A percentile compares a stretch with the other conserved stretches of the same genome.
These are phyloP conservation scores for Wickerhamiella slavikovae DNA, from an alignment of 805 yeast genomes.

Conservation along the genomic window DNA sequence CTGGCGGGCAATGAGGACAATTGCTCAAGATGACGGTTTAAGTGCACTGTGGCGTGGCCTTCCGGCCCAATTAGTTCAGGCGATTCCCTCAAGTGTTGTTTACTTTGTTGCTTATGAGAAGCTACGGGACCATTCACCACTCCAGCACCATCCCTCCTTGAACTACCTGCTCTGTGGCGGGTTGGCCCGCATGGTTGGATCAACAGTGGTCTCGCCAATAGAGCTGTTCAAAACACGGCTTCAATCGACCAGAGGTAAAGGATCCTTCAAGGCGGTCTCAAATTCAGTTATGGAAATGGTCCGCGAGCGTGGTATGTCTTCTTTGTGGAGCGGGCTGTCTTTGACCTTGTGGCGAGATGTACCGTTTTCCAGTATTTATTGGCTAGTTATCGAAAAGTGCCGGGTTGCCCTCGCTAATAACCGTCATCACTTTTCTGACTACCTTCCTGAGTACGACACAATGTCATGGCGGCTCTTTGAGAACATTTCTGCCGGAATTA, in stretches of 20 bases:
- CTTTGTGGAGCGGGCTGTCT: conserved; percentile 67
- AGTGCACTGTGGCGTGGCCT: conserved; percentile 77
- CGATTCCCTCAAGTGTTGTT: conserved; percentile 80
- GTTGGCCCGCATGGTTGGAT: conserved; percentile 61
- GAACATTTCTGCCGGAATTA: conserved; percentile 55
- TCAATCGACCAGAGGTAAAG: conserved; percentile 53
- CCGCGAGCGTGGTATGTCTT: conserved; percentile 31
- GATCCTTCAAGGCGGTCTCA: conserved; percentile 19
- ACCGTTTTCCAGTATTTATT: conserved; percentile 87
- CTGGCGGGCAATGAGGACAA: conserved; percentile 33
- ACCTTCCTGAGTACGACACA: conserved; percentile 5
- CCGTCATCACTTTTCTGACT: conserved; percentile 4
- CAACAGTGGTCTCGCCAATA: conserved; percentile 68
- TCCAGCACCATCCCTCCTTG: conserved; percentile 20
- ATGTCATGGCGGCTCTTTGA: conserved; percentile 16
- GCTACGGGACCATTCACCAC: conserved; percentile 53
- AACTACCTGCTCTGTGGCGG: conserved; percentile 80
- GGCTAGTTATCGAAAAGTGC: conserved; percentile 58
- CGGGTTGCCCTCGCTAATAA: not conserved
- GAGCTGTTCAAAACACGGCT: conserved; percentile 75
- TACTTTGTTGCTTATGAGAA: conserved; percentile 89
- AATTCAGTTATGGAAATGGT: conserved; percentile 34
- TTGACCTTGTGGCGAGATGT: conserved; percentile 93
- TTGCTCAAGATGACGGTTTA: conserved; percentile 53
- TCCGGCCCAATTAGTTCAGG: conserved; percentile 59